These are phyloP conservation scores for Amylocarpus encephaloides DNA, from an alignment of 2,329 filamentous ascomycete species.

Conservation along the genomic window DNA sequence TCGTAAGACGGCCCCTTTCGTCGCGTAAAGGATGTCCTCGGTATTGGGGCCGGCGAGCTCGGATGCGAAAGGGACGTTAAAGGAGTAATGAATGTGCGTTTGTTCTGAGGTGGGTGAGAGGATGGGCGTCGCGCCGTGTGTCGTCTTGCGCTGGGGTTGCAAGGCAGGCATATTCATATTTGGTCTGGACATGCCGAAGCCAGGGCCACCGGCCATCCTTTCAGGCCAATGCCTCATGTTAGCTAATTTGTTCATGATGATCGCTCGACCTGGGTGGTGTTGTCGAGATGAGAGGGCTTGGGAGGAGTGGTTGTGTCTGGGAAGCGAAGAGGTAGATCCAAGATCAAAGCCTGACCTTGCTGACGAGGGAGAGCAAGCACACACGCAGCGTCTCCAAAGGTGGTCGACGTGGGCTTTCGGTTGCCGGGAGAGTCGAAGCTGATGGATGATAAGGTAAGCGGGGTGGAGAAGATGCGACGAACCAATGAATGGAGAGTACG, in stretches of 20 bases:
- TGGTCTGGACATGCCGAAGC: slow-evolving; percentile 56
- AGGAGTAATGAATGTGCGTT: slow-evolving; percentile 81
- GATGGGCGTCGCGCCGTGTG: slow-evolving; percentile 47
- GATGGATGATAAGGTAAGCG: too few species aligned
- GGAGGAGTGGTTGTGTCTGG: not conserved
- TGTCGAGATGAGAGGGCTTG: not conserved
- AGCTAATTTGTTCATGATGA: slow-evolving; percentile 60
- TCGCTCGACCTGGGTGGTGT: not conserved
- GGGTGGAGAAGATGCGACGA: too few species aligned
- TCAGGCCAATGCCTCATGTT: slow-evolving; percentile 69
- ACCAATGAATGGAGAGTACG: too few species aligned
- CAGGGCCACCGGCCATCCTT: slow-evolving; percentile 53
- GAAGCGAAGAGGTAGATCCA: not conserved
- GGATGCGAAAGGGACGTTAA: slow-evolving; percentile 94
- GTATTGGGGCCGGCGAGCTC: slow-evolving; percentile 87
- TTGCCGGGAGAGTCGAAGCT: too few species aligned
- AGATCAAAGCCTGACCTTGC: not conserved
- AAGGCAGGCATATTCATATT: slow-evolving; percentile 40
- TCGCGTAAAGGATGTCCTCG: slow-evolving; percentile 92
- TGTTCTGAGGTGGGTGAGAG: slow-evolving; percentile 67
- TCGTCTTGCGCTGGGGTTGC: slow-evolving; percentile 49
- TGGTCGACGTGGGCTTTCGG: not conserved
- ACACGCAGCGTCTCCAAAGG: not conserved
- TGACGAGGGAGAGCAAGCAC: not conserved
- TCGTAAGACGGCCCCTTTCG: slow-evolving; percentile 74